These are phyloP conservation scores for Saitozyma sp. DNA, from an alignment of 768 basidiomycete species.

Conservation along the genomic window DNA sequence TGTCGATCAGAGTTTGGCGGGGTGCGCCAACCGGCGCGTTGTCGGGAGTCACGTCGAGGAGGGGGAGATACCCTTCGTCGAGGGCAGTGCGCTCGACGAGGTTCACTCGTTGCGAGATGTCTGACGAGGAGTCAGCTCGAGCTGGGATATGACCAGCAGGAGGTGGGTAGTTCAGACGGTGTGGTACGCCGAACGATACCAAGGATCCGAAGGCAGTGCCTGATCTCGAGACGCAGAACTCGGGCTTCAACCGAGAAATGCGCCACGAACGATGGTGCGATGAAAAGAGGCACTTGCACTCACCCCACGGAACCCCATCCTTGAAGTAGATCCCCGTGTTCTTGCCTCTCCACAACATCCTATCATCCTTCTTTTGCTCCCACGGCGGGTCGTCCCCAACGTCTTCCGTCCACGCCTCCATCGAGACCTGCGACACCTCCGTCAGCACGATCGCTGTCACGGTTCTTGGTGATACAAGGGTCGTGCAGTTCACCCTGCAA, in stretches of 20 bases:
- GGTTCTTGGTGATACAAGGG: not conserved
- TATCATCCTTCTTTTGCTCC: constrained; percentile 44
- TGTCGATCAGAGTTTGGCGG: constrained; percentile 10
- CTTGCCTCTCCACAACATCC: constrained; percentile 47
- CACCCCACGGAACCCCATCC: constrained; percentile 44
- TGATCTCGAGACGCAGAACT: too few relatives aligned
- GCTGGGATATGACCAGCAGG: not conserved
- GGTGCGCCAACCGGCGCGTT: constrained; percentile 31
- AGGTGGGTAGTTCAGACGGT: not conserved
- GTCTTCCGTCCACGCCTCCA: constrained; percentile 48
- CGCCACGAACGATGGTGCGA: not conserved
- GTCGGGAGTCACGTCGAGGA: constrained; percentile 23
- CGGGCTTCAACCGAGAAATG: too few relatives aligned
- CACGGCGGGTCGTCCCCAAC: constrained; percentile 43
- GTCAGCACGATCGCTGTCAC: not conserved
- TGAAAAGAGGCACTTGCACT: constrained; percentile 8
- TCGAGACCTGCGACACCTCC: constrained; percentile 32
- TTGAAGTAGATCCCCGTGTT: constrained; percentile 48
- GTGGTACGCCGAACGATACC: too few relatives aligned
- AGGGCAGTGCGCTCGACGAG: constrained; percentile 33
- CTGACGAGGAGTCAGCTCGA: constrained; percentile 6
- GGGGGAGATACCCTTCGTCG: constrained; percentile 25
- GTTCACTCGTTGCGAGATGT: constrained; percentile 47
- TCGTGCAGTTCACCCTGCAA: too few relatives aligned
- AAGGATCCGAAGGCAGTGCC: too few relatives aligned